A percentile compares a stretch with the other conserved stretches of the same genome.
Evolutionary conservation across 2,329 filamentous ascomycete genomes (phyloP).

Genomic region (Amauroascus verrucosus): DNA sequence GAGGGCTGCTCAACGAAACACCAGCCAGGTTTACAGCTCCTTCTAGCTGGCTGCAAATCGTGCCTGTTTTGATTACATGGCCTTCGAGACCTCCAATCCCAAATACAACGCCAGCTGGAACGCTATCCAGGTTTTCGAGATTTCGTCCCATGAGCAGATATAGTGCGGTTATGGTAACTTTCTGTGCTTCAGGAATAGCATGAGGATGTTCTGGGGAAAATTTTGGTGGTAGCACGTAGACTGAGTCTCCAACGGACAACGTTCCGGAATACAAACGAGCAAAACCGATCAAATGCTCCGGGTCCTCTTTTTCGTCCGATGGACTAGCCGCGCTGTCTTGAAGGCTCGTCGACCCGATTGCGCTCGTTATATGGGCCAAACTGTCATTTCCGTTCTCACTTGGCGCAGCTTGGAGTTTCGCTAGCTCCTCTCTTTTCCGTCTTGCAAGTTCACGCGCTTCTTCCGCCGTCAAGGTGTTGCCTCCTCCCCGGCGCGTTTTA

Average conservation of each 20-base stretch:
- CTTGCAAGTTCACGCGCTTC: slow-evolving; percentile 81
- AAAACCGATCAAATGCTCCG: slow-evolving; percentile 88
- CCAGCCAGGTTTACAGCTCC: slow-evolving; percentile 87
- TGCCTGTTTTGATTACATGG: slow-evolving; percentile 90
- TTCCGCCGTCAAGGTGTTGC: slow-evolving; percentile 65
- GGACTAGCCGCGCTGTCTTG: slow-evolving; percentile 40
- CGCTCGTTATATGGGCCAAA: slow-evolving; percentile 48
- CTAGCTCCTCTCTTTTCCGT: slow-evolving; percentile 80
- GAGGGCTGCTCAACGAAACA: slow-evolving; percentile 67
- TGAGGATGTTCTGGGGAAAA: slow-evolving; percentile 74
- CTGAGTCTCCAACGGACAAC: slow-evolving; percentile 73
- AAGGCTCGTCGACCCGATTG: slow-evolving; percentile 52
- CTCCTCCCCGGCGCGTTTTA: slow-evolving; percentile 59
- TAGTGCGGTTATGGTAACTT: slow-evolving; percentile 73
- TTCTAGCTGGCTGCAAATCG: slow-evolving; percentile 74
- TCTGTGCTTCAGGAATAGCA: slow-evolving; percentile 61
- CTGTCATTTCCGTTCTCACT: slow-evolving; percentile 37
- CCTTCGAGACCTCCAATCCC: slow-evolving; percentile 88
- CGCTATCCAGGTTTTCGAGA: slow-evolving; percentile 68
- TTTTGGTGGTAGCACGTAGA: slow-evolving; percentile 88
- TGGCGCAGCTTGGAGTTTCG: slow-evolving; percentile 59
- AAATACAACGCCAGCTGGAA: slow-evolving; percentile 90
- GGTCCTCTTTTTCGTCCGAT: slow-evolving; percentile 54
- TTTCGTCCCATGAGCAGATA: slow-evolving; percentile 95
- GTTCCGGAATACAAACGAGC: slow-evolving; percentile 88